These are phyloP conservation scores for Candida oleophila DNA, from an alignment of 805 yeast genomes.

Conservation along the genomic window DNA sequence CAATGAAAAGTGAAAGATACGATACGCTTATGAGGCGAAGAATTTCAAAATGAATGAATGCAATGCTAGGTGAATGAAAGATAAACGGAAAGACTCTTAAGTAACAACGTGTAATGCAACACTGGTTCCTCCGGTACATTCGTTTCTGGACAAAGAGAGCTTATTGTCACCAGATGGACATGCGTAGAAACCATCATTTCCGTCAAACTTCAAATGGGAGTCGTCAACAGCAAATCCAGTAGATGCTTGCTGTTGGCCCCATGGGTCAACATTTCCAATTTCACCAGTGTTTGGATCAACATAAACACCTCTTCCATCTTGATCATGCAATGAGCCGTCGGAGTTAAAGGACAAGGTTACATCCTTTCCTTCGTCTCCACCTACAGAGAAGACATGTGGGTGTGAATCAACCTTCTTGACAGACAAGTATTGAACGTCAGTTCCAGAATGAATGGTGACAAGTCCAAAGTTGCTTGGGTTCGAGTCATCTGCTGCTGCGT, in stretches of 20 bases:
- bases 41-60: not conserved
- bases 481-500: not conserved
- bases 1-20: not conserved
- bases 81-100: not conserved
- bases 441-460: conserved; percentile 22
- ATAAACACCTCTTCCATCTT: conserved; percentile 26
- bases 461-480: conserved; percentile 6
- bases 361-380: conserved; percentile 28
- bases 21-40: not conserved
- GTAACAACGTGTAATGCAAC: conserved; percentile 22
- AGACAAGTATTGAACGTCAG: conserved; percentile 22
- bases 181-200: conserved; percentile 36
- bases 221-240: conserved; percentile 38
- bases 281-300: conserved; percentile 30
- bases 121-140: conserved; percentile 28
- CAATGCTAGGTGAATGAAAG: not conserved
- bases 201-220: conserved; percentile 36
- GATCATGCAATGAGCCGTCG: conserved; percentile 30
- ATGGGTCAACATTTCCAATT: conserved; percentile 32
- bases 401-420: conserved; percentile 29
- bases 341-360: conserved; percentile 21
- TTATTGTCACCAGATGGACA: conserved; percentile 29
- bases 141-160: conserved; percentile 23
- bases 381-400: conserved; percentile 34
- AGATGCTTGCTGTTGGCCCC: conserved; percentile 30